A percentile compares a stretch with the other conserved stretches of the same genome.
Evolutionary conservation across 176 grass and related monocot genomes (phyloP).

Genomic region (Typha latifolia): DNA sequence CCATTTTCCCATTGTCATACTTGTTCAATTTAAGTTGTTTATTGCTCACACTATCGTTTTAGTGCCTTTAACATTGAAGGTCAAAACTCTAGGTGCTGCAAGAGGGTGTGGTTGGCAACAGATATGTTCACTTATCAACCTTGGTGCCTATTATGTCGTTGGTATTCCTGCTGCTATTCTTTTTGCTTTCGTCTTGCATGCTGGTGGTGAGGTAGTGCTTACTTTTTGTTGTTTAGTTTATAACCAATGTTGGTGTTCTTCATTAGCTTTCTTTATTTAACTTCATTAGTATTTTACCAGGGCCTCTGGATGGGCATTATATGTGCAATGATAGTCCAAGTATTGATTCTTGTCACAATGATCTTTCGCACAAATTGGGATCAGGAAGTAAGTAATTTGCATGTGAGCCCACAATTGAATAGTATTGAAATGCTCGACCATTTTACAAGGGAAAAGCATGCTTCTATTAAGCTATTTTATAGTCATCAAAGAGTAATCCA

Average conservation of each 20-base stretch:
- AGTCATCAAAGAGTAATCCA: neutral
- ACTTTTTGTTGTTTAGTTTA: constrained; percentile 3
- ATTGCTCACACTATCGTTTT: no score
- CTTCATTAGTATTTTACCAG: constrained; percentile 15
- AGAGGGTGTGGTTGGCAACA: constrained; percentile 91
- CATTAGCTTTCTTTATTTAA: neutral
- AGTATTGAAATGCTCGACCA: neutral
- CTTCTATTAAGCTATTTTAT: neutral
- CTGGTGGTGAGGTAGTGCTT: constrained; percentile 51
- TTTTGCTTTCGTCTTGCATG: constrained; percentile 69
- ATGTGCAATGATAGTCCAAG: constrained; percentile 68
- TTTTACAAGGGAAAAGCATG: neutral
- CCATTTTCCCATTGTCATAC: no score
- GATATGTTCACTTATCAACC: constrained; percentile 72
- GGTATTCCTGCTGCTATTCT: constrained; percentile 68
- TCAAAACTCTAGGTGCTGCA: constrained; percentile 42
- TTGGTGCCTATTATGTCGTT: constrained; percentile 68
- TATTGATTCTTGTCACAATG: constrained; percentile 46
- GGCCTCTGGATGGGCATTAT: constrained; percentile 89
- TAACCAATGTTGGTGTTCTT: neutral
- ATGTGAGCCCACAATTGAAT: neutral
- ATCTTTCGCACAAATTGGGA: constrained; percentile 61
- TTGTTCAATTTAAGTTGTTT: no score
- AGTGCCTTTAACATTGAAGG: neutral
- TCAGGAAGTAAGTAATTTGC: constrained; percentile 36